Base-by-base conservation (phyloP, 2,329 filamentous ascomycete species). In the Aureobasidium uvarum region DNA sequence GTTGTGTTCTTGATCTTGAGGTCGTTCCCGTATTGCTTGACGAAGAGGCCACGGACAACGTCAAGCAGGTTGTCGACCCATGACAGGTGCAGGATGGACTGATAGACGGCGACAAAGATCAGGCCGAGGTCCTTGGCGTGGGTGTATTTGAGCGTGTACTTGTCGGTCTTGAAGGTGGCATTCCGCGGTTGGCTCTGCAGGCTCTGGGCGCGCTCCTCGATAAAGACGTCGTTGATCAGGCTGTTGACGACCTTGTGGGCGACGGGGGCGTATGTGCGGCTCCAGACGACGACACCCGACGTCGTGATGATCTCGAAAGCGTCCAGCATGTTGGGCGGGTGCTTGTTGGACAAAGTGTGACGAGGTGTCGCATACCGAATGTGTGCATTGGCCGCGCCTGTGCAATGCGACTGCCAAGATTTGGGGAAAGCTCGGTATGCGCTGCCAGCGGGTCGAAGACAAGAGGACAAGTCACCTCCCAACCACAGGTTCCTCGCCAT, bases 31-130 rank as follows among this genome's bases (percentile, higher is more conserved):
- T 98, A 99, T 33, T 97, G 84, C 69, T 92, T 90, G 70, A 95
- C 84, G 74, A 98, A 99, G 39, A 99, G 88, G 11, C 90, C 92
- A 75, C 89, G 91, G 72, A 98, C 92, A 73, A 98, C 96, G 74
- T 97, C 94, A 70, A 99, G 87, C 55, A 99, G 88, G 76, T 95
- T 92, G 77, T 99, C 95, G 69, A 98, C 91, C 95, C 96, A 99
- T 14, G 91, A 93, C 10, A 99, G 85, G 77, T 97, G 93, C 36
- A 99, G 85, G 38, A 99, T 86, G 45, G 93, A 97, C 75, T 96
- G 91, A 77, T 99, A 99, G 69, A 99, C 95, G 69, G 94, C 95
- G 73, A 98, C 94, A 78, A 99, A 99, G 70, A 99, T 96, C 70
- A 99, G 80, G 46, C 93, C 92, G 62, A 98, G 81, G 74, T 99